A percentile compares a stretch with the other conserved stretches of the same genome.
These are phyloP conservation scores for Vitis rotundifolia DNA, from an alignment of 164 flowering plant species.

Conservation along the genomic window DNA sequence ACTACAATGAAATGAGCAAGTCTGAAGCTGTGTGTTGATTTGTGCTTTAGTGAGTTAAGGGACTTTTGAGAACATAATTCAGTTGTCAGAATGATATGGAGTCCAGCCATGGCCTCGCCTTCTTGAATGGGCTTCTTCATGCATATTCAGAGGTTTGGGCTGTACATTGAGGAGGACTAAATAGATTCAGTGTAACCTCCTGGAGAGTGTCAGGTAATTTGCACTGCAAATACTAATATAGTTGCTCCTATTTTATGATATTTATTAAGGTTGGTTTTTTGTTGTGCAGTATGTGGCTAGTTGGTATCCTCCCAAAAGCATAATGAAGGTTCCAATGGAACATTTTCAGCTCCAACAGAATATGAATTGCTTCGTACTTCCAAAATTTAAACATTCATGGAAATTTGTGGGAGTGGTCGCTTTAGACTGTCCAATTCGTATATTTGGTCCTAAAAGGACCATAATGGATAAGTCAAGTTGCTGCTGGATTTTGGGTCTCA, in stretches of 20 bases:
- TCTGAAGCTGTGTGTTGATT: slow-evolving; percentile 30
- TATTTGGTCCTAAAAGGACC: too few species aligned
- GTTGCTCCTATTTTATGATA: not conserved
- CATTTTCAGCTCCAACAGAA: too few species aligned
- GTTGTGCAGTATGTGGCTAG: not conserved
- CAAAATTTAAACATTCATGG: too few species aligned
- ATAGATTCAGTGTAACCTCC: not conserved
- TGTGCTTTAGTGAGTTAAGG: not conserved
- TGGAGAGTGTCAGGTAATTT: slow-evolving; percentile 1
- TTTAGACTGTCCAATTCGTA: too few species aligned
- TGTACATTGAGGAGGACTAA: not conserved
- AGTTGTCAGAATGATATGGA: not conserved
- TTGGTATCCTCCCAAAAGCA: not conserved
- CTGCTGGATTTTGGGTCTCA: too few species aligned
- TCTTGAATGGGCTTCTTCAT: too few species aligned
- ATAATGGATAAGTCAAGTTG: too few species aligned
- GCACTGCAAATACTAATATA: not conserved
- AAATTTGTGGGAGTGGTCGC: too few species aligned
- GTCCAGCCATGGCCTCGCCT: not conserved
- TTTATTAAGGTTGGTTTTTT: not conserved
- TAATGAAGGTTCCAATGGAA: not conserved
- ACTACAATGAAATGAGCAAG: slow-evolving; percentile 4
- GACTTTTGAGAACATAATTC: not conserved
- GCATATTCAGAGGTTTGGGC: not conserved
- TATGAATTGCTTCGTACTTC: too few species aligned